A percentile compares a stretch with the other conserved stretches of the same genome.
phyloP scores from a whole-genome alignment of 106 monocot genomes.

The Ottelia alismoides region DNA sequence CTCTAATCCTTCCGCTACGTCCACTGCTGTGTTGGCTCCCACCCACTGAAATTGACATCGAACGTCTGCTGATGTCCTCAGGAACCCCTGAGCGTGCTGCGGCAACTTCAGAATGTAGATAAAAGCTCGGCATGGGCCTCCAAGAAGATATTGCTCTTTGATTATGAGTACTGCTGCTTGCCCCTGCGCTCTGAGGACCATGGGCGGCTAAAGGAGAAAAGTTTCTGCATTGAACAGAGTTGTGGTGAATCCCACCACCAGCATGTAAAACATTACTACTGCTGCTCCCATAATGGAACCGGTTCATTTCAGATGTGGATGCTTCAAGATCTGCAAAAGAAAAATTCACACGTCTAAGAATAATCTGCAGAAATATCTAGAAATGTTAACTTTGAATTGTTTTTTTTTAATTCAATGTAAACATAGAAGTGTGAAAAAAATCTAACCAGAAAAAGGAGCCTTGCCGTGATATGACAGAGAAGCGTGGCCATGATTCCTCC shows the following conservation, averaged over 20 bases:
- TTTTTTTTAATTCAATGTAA: too few species aligned
- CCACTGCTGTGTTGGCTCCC: constrained; percentile 5
- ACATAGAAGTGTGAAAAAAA: not conserved
- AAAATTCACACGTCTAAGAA: too few species aligned
- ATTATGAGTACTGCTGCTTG: not conserved
- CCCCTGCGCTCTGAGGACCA: not conserved
- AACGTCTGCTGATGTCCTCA: constrained; percentile 19
- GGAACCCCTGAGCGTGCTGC: constrained; percentile 1
- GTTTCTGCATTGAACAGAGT: not conserved
- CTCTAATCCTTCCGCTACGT: constrained; percentile 19
- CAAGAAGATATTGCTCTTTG: too few species aligned
- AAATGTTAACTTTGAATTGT: too few species aligned
- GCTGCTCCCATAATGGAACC: not conserved
- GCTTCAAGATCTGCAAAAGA: too few species aligned
- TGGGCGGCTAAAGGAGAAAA: not conserved
- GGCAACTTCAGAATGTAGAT: too few species aligned
- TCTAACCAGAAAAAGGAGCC: not conserved
- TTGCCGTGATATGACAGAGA: not conserved
- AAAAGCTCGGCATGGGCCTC: too few species aligned
- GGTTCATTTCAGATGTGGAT: not conserved
- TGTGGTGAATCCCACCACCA: not conserved
- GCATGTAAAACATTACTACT: not conserved
- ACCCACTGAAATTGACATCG: constrained; percentile 13
- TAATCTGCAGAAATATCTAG: too few species aligned
- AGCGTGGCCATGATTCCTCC: not conserved